A percentile compares a stretch with the other conserved stretches of the same genome.
Evolutionary conservation across 495 filamentous ascomycete genomes (phyloP).

Genomic region (Daldinia vernicosa): DNA sequence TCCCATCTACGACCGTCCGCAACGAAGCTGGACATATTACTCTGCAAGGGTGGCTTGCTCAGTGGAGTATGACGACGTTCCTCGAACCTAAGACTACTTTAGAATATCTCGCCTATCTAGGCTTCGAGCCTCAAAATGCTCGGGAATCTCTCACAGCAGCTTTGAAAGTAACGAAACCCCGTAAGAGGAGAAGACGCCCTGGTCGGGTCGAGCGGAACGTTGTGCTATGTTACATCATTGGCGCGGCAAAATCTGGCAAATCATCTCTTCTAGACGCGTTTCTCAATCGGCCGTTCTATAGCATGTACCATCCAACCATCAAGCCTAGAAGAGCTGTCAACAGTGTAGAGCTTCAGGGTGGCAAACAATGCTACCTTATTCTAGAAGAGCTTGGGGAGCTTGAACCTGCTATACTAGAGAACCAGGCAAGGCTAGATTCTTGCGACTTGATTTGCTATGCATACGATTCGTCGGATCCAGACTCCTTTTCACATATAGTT

Average conservation of each 20-base stretch:
- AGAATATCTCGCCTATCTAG: slow-evolving; percentile 93
- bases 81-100: slow-evolving; percentile 92
- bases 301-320: slow-evolving; percentile 92
- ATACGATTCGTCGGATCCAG: slow-evolving; percentile 95
- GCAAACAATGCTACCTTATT: slow-evolving; percentile 97
- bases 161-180: slow-evolving; percentile 88
- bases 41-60: slow-evolving; percentile 95
- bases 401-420: slow-evolving; percentile 92
- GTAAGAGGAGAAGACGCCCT: slow-evolving; percentile 80
- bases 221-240: slow-evolving; percentile 94
- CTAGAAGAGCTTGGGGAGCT: slow-evolving; percentile 95
- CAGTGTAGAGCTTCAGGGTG: slow-evolving; percentile 93
- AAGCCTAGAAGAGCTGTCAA: slow-evolving; percentile 93
- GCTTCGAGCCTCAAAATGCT: slow-evolving; percentile 75
- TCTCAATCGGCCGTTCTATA: slow-evolving; percentile 84
- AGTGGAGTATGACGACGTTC: slow-evolving; percentile 99
- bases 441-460: slow-evolving; percentile 95
- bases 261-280: slow-evolving; percentile 89
- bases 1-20: slow-evolving; percentile 91
- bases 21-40: slow-evolving; percentile 97
- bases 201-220: slow-evolving; percentile 93
- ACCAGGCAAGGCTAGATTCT: slow-evolving; percentile 87
- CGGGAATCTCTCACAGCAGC: slow-evolving; percentile 79
- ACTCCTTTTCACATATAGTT: slow-evolving; percentile 91
- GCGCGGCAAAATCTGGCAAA: slow-evolving; percentile 84